Base-by-base conservation (phyloP, 1,284 basidiomycete genomes). In the Neolentinus lepideus region DNA sequence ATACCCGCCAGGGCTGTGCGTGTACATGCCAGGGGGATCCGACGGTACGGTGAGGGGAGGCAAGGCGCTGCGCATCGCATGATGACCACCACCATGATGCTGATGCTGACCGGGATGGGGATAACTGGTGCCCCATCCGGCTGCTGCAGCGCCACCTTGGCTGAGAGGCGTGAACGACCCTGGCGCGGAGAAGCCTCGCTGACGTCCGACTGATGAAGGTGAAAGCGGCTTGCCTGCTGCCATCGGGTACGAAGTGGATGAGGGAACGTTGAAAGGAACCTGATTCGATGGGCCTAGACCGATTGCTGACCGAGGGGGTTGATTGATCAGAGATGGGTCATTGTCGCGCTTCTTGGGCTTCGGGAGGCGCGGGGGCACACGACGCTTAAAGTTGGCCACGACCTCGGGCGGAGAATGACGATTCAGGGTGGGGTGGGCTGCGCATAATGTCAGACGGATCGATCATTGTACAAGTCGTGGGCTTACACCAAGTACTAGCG, bases 401-500 rank as follows among this genome's bases (percentile, higher is more conserved):
- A 92, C 86, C 61, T 92, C 90, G 53, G 88, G 80, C 9, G 88
- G 84, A 1, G 92, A 94, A 69, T 90, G 85, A 57, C 92, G 84
- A 70, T 91, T 91, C 63, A 94, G 82, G 52, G 88, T 91, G 11
- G 90, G 90, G 64, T 94, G 92, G 9, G 92, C 91, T 94, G 67
- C 60, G 25, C 46, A 60, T 16, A 6, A 21, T 21, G 38, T 43
- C 19, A 59, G 54, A 58, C n/a, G 33, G 59, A 55, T 56, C 60
- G 58, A 62, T 61, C 57, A 54, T 51, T 33, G 36, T 47, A 56
- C 52, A 43, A 9, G 50, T 24, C 47, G 52, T 50, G 47, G 53
- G 83, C 91, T 69, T 75, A 93, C 91, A 93, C 92, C 92, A 94
- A 59, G 91, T 93, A 71, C 89, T 92, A 8, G 92, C 91, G 73